Base-by-base conservation (phyloP, 345 rosid species). In the Conringia planisiliqua region DNA sequence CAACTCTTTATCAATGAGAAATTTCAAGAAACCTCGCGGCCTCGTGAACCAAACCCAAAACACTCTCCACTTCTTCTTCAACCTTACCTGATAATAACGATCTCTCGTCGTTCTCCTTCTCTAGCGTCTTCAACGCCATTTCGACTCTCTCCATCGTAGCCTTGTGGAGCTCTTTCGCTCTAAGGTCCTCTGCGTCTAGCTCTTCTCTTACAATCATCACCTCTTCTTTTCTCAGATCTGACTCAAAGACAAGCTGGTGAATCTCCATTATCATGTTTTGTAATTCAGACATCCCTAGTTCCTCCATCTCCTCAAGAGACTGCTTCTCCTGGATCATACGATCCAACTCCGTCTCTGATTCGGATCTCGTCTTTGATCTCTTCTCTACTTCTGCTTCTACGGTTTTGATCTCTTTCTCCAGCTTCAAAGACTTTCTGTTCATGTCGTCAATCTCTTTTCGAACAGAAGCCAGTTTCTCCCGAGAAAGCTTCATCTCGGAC, bases 171-270 rank as follows among this genome's bases (percentile, higher is more conserved):
- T 82, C 84, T 68, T 85, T 85, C 9, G 71, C 63, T 75, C 71
- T 84, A 43, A 57, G 43, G 70, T 73, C 66, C 24, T 74, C 82
- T 0, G 17, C 5, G 11, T 66, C 26, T 40, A 87, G 30, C 62
- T 88, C 94, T 71, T 81, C 91, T 73, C 82, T 81, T 66, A 86
- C 29, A 16, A 70, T 38, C 79, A 76, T 62, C 24, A 38, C 74
- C 82, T 95, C 98, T 10, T 72, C 86, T 20, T 68, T 86, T 56
- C 81, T 86, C 81, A 89, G 66, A 48, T 85, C 85, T 2, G 75
- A 48, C 32, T 88, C 89, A 63, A 84, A 86, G 20, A 85, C 85
- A 1, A 72, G 80, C 68, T 89, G 86, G 47, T 85, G 89, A 72
- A 83, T 86, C 36, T 83, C 92, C 8, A 87, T n/a, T 26, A 89